phyloP scores from a whole-genome alignment of 768 basidiomycete genomes.

The Piloderma croceum region DNA sequence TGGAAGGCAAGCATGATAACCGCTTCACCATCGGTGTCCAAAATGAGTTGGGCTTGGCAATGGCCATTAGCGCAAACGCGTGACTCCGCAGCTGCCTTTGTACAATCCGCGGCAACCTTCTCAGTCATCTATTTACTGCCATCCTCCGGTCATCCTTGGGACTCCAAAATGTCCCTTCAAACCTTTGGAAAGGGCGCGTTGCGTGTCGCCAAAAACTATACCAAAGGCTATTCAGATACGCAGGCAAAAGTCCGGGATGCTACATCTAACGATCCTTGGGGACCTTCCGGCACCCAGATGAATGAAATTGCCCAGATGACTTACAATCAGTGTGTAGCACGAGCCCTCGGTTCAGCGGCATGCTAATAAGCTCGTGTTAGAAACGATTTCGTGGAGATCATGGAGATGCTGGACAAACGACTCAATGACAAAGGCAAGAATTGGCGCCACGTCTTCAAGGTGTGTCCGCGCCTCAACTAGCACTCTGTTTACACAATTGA shows the following conservation, averaged over 20 bases:
- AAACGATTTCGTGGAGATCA: constrained; percentile 97
- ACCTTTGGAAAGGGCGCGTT: constrained; percentile 81
- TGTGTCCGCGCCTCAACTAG: constrained; percentile 24
- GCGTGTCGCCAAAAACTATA: constrained; percentile 91
- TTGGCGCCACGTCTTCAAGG: constrained; percentile 99
- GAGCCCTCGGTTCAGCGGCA: too few species aligned
- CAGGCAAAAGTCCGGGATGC: constrained; percentile 96
- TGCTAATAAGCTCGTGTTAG: constrained; percentile 25
- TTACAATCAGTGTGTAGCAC: constrained; percentile 80
- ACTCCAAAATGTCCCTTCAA: constrained; percentile 50
- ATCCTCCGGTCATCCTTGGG: too few species aligned
- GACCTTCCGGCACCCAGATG: constrained; percentile 97
- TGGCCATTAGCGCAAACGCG: too few species aligned
- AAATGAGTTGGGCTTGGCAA: too few species aligned
- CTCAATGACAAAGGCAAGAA: constrained; percentile 99
- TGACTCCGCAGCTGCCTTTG: too few species aligned
- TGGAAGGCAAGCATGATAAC: constrained; percentile 94
- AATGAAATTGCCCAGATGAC: constrained; percentile 97
- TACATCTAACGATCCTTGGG: constrained; percentile 97
- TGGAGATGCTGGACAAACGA: constrained; percentile 99
- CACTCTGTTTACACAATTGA: constrained; percentile 4
- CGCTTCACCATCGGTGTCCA: constrained; percentile 72
- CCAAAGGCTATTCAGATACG: constrained; percentile 91
- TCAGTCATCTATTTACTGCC: too few species aligned
- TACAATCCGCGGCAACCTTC: too few species aligned